A percentile compares a stretch with the other conserved stretches of the same genome.
Evolutionary conservation across 345 rosid species (phyloP).

Genomic region (Cardamine chenopodiifolia): DNA sequence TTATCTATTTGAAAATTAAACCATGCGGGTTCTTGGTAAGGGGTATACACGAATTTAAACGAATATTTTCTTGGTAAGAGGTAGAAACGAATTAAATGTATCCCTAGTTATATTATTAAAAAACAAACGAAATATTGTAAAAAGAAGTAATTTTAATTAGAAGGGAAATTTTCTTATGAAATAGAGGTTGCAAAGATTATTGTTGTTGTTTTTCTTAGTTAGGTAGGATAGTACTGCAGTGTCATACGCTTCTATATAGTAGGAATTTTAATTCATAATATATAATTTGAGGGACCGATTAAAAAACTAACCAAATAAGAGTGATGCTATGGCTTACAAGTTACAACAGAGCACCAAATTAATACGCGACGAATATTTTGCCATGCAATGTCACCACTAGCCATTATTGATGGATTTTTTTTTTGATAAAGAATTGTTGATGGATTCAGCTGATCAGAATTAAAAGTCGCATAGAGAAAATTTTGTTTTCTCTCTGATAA

Average conservation of each 20-base stretch:
- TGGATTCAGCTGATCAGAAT: not conserved
- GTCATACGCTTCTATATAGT: slow-evolving; percentile 24
- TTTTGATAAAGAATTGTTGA: not conserved
- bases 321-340: not conserved
- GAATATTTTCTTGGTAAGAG: not conserved
- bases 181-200: not conserved
- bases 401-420: slow-evolving; percentile 4
- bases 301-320: not conserved
- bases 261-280: not conserved
- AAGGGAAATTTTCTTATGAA: not conserved
- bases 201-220: slow-evolving; percentile 18
- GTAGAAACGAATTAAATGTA: no score
- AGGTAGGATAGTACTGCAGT: slow-evolving; percentile 37
- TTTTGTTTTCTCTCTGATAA: not conserved
- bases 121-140: no score
- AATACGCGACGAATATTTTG: slow-evolving; percentile 22
- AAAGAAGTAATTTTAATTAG: no score
- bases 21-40: not conserved
- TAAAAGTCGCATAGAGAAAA: not conserved
- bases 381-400: slow-evolving; percentile 23
- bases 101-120: no score
- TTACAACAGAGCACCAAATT: slow-evolving; percentile 30
- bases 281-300: slow-evolving; percentile 19
- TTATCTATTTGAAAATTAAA: not conserved
- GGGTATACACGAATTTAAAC: no score